These are phyloP conservation scores for Claviceps citrina DNA, from an alignment of 2,329 filamentous ascomycete species.

Conservation along the genomic window DNA sequence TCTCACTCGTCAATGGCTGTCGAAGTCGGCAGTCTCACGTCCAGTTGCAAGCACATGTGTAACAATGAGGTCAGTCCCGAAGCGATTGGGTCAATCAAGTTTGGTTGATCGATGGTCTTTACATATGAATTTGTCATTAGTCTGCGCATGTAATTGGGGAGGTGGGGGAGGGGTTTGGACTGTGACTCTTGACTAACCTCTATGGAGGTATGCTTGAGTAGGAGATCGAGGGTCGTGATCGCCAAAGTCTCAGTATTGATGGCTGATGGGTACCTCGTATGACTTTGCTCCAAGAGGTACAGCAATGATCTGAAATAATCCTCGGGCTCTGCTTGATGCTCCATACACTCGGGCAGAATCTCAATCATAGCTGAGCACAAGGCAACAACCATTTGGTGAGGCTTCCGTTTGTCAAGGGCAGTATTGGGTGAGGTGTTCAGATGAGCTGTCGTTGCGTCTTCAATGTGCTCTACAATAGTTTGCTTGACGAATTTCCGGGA, in stretches of 20 bases:
- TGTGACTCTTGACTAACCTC: slow-evolving; percentile 21
- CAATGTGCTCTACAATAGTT: slow-evolving; percentile 20
- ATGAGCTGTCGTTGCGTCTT: slow-evolving; percentile 11
- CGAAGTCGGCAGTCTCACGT: slow-evolving; percentile 13
- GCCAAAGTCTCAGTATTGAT: slow-evolving; percentile 17
- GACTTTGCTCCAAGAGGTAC: slow-evolving; percentile 1
- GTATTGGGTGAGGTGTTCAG: slow-evolving; percentile 4
- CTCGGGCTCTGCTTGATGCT: slow-evolving; percentile 22
- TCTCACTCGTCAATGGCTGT: slow-evolving; percentile 14
- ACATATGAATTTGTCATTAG: background rate
- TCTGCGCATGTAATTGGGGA: background rate
- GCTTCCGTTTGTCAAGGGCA: background rate
- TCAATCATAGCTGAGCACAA: slow-evolving; percentile 19
- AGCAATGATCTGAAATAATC: slow-evolving; percentile 29
- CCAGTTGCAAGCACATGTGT: slow-evolving; percentile 17
- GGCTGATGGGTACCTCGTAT: slow-evolving; percentile 12
- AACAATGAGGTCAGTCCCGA: slow-evolving; percentile 17
- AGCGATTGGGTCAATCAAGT: slow-evolving; percentile 15
- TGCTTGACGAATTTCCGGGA: slow-evolving; percentile 13
- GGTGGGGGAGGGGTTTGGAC: slow-evolving; percentile 5
- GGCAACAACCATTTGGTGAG: slow-evolving; percentile 10
- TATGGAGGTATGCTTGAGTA: slow-evolving; percentile 25
- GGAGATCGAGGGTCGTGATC: slow-evolving; percentile 15
- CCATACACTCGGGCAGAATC: slow-evolving; percentile 19
- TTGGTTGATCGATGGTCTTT: slow-evolving; percentile 15